Base-by-base conservation (phyloP, 2,329 filamentous ascomycete species). In the Helicocarpus griseus region DNA sequence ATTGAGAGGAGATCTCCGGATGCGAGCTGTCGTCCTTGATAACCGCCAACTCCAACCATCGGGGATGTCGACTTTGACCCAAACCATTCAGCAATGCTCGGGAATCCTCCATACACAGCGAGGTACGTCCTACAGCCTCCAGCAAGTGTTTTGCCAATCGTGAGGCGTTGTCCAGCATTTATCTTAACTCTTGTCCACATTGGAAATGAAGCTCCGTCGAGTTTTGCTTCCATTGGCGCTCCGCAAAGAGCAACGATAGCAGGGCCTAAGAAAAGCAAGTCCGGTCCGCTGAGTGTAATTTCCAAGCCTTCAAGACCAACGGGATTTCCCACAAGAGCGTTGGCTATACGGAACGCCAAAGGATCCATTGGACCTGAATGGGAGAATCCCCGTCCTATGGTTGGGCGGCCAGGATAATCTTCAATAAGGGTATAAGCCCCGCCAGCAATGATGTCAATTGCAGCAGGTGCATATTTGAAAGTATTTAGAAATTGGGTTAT, bases 281-380 rank as follows among this genome's bases (percentile, higher is more conserved):
- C 78, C 0, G 81, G 81, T 0, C 81, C 81, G 13, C 71, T 75
- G 14, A 83, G 58, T 0, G 81, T 83, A 24, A 83, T 78, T 57
- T 85, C 81, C 0, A 85, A 63, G 0, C 71, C 73, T 60, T 82
- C 81, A 3, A 65, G 72, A 0, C 70, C 72, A 0, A 69, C 60
- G 0, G 70, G 57, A 49, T 85, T 84, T 0, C 79, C 80, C 0
- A 79, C 80, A 1, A 85, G 69, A 19, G 77, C 66, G 55, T 85
- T 85, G 2, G 78, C 80, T 26, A 82, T 69, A 22, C 75, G 74
- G 43, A 78, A 76, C 1, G 77, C 73, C n/a, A 83, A 60, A 0
- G 74, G 69, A 58, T 83, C 81, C 80, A 83, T 83, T 0, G 81
- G 79, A 0, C 81, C 81, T 3, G 74, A 73, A 29, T 80, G 77